Evolutionary conservation across 2,329 filamentous ascomycete species (phyloP), one percentile per base, ranked within the genome.

Genomic region (Fusarium kyushuense): DNA sequence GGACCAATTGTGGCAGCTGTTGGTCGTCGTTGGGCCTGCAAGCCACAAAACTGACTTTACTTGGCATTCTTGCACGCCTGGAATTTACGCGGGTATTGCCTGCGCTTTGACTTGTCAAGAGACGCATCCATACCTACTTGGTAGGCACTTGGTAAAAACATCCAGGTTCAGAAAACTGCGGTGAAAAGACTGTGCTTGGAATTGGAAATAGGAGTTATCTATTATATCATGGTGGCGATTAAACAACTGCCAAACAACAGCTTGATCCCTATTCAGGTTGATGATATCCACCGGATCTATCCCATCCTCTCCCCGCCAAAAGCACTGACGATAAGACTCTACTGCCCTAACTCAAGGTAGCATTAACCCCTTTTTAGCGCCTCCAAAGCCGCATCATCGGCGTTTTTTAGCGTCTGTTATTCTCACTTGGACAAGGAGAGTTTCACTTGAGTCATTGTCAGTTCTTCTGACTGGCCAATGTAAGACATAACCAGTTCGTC

Each of bases 401-500:
- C 32, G 47, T 40, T 51, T 51, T 51, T 51, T 51, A 51, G 47
- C 47, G 47, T 43, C 25, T 29, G 4, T 8, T 27, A 11, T 29
- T 29, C 23, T 21, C 42, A 45, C 19, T 40, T 23, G 23, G 27
- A 40, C 47, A 25, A 12, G 10, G 23, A 38, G 4, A 12, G 47
- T 51, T 51, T 51, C 47, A 27, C 47, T 51, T 23, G 47, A 51
- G 47, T 51, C 47, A 51, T 51, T 51, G 14, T n/a, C n/a, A 38
- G 16, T 27, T 51, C 33, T 51, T 49, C 36, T 63, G 42, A 48
- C 42, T 63, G 38, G 58, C 17, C 27, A 25, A 46, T 27, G 21
- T 54, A 54, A 64, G 61, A 64, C 60, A 58, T 13, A 10, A 30
- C 53, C 6, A 36, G 23, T 16, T 41, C 40, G 25, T 41, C 40